Evolutionary conservation across 2,329 filamentous ascomycete species (phyloP).

Genomic region (Aspergillus quadrilineatus): DNA sequence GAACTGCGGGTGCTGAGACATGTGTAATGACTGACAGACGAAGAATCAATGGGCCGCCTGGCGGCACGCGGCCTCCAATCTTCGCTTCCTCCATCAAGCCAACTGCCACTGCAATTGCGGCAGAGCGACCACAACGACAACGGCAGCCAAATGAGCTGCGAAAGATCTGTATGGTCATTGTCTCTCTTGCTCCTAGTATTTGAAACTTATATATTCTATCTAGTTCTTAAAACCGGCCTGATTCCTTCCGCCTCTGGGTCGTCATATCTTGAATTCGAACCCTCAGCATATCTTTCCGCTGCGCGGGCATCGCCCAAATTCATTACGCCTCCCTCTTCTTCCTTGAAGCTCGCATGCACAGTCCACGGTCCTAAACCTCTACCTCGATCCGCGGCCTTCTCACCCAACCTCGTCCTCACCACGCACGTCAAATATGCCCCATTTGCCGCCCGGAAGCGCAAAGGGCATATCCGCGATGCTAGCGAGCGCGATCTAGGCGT

Average conservation of each 20-base stretch:
- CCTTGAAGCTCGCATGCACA: constrained; percentile 87
- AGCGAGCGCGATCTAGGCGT: constrained; percentile 86
- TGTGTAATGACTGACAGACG: constrained; percentile 74
- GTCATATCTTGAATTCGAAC: constrained; percentile 62
- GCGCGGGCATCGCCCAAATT: constrained; percentile 45
- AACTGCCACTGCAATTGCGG: constrained; percentile 47
- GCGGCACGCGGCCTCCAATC: constrained; percentile 71
- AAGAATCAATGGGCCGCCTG: constrained; percentile 83
- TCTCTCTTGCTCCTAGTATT: background rate
- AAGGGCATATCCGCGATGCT: constrained; percentile 82
- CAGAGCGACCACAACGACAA: constrained; percentile 53
- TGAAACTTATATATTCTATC: constrained; percentile 19
- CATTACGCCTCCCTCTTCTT: constrained; percentile 58
- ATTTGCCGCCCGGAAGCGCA: constrained; percentile 78
- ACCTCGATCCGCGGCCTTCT: constrained; percentile 85
- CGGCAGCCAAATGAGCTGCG: constrained; percentile 70
- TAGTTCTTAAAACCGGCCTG: constrained; percentile 86
- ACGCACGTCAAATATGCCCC: constrained; percentile 96
- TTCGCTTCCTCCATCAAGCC: constrained; percentile 55
- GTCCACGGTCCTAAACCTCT: constrained; percentile 91
- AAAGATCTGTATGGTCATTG: constrained; percentile 71
- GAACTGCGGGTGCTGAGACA: constrained; percentile 17
- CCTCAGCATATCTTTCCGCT: constrained; percentile 46
- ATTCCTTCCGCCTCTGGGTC: constrained; percentile 93
- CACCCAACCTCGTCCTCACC: constrained; percentile 84